A percentile compares a stretch with the other conserved stretches of the same genome.
Conservation (phyloP, 1,284 basidiomycete species). For the Volvariella surrecta region DNA sequence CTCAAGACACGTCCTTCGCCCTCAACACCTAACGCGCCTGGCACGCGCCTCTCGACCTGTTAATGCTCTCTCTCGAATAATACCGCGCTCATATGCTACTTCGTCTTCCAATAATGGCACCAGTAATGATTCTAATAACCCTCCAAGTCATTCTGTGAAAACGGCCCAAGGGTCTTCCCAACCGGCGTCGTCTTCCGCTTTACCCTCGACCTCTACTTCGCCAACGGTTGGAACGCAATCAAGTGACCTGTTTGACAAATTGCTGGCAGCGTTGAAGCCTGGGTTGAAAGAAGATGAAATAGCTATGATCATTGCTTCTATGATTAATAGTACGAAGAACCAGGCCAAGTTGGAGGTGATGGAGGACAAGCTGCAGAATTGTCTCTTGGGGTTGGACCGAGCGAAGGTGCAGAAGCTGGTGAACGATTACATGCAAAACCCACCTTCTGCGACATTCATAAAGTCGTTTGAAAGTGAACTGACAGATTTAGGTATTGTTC, state of each 20-base stretch:
- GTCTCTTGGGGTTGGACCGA: slow-evolving; percentile 9
- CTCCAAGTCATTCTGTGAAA: no score
- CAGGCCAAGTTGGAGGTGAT: slow-evolving; percentile 10
- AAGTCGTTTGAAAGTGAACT: not conserved
- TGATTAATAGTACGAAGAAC: slow-evolving; percentile 13
- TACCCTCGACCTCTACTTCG: no score
- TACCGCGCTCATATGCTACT: no score
- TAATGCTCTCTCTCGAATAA: no score
- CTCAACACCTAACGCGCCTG: not conserved
- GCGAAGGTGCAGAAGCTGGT: slow-evolving; percentile 13
- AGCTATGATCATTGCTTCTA: slow-evolving; percentile 15
- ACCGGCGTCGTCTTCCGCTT: no score
- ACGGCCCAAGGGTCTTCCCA: no score
- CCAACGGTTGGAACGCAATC: no score
- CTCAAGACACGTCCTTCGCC: not conserved
- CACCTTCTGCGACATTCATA: slow-evolving; percentile 8
- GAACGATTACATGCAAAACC: slow-evolving; percentile 13
- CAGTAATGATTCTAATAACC: no score
- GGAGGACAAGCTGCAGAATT: slow-evolving; percentile 9
- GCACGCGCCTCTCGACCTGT: not conserved
- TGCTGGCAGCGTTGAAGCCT: slow-evolving; percentile 14
- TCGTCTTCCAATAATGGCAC: no score
- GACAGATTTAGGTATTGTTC: not conserved
- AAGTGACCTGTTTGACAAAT: slow-evolving; percentile 9
- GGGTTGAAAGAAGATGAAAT: slow-evolving; percentile 16